Evolutionary conservation across 2,329 filamentous ascomycete genomes (phyloP).

Genomic region (Pseudogymnoascus sp.): DNA sequence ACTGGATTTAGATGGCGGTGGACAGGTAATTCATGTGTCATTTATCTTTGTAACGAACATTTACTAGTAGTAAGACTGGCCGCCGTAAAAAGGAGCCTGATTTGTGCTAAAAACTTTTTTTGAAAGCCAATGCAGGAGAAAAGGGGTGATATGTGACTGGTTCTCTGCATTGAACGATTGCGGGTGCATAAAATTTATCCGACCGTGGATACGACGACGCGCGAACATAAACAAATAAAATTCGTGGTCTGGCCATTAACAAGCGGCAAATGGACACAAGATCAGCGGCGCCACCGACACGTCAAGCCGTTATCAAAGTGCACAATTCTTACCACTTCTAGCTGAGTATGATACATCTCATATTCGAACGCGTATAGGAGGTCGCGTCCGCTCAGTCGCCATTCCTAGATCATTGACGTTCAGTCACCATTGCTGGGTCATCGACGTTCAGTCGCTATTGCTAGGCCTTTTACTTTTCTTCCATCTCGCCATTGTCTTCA

Average conservation of each 20-base stretch:
- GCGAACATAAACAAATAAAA: background rate
- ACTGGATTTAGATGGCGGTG: background rate
- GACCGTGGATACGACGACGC: background rate
- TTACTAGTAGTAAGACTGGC: background rate
- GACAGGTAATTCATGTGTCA: background rate
- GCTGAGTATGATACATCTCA: conserved; percentile 5
- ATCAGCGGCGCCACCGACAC: conserved; percentile 6
- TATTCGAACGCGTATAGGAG: conserved; percentile 2
- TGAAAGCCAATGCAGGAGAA: background rate
- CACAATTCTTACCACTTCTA: background rate
- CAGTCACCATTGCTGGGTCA: background rate
- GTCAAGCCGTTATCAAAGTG: conserved; percentile 2
- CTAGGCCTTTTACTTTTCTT: background rate
- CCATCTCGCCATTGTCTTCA: background rate
- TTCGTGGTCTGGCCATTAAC: background rate
- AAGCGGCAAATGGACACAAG: background rate
- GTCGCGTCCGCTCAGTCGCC: background rate
- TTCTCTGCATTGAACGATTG: background rate
- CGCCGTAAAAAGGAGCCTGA: background rate
- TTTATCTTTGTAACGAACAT: background rate
- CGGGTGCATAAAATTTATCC: background rate
- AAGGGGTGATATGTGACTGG: background rate
- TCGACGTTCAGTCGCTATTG: background rate
- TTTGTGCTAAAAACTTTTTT: background rate
- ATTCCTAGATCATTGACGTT: background rate